Conservation (phyloP, 305 asterid genomes). For the Striga hermonthica region DNA sequence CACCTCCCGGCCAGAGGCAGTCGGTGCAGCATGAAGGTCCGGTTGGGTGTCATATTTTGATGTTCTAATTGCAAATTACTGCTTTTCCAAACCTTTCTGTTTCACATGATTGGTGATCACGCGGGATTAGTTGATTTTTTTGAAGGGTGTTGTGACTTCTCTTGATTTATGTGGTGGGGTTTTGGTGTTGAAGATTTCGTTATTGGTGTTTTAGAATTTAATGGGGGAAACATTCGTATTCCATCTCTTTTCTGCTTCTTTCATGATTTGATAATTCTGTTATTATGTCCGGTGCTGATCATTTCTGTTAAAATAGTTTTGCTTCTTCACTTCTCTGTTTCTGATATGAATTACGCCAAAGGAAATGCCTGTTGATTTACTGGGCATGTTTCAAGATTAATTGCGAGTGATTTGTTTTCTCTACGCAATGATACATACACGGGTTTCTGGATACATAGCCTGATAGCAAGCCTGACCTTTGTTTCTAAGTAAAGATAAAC, state of each 20-base stretch:
- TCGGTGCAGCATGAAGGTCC: constrained; percentile 94
- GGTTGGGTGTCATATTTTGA: not conserved
- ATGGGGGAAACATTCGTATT: not conserved
- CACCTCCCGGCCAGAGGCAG: constrained; percentile 81
- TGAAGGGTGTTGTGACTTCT: not conserved
- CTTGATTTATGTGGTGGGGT: not conserved
- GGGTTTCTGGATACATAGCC: too few species aligned
- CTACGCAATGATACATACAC: too few species aligned
- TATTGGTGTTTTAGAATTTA: constrained; percentile 7
- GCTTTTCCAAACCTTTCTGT: not conserved
- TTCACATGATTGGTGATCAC: not conserved
- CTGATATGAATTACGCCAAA: constrained; percentile 3
- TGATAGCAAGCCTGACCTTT: too few species aligned
- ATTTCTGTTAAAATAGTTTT: not conserved
- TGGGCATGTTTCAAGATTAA: not conserved
- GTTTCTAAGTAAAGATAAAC: too few species aligned
- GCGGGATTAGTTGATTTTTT: constrained; percentile 19
- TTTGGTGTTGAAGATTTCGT: not conserved
- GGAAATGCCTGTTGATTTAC: constrained; percentile 7
- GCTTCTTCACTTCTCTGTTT: not conserved
- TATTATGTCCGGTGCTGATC: not conserved
- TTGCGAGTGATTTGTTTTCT: constrained; percentile 1
- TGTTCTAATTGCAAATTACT: not conserved
- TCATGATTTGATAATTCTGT: constrained; percentile 7
- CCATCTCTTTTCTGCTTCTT: not conserved